phyloP scores from a whole-genome alignment of 345 rosid genomes.

The Linum usitatissimum region DNA sequence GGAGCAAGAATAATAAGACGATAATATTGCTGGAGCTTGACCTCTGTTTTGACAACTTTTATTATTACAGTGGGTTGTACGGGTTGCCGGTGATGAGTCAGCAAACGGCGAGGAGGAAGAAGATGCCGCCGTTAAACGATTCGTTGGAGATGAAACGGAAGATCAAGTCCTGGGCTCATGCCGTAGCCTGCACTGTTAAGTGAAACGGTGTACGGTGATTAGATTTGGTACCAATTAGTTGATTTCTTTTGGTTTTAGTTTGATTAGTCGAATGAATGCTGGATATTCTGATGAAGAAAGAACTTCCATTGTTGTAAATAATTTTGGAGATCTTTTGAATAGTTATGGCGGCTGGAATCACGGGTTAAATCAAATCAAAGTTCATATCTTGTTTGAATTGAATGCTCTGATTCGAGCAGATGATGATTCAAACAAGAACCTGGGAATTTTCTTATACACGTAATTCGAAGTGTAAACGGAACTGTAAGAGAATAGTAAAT shows the following conservation, averaged over 20 bases:
- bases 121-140: conserved; percentile 44
- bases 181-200: conserved; percentile 42
- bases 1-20: conserved; percentile 11
- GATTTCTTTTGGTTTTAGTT: background rate
- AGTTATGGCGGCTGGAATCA: no score
- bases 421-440: no score
- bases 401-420: no score
- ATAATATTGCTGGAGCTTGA: conserved; percentile 26
- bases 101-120: conserved; percentile 7
- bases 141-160: conserved; percentile 52
- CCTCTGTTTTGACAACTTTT: conserved; percentile 11
- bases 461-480: no score
- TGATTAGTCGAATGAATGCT: no score
- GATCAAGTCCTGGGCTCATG: conserved; percentile 51
- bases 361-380: no score
- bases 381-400: no score
- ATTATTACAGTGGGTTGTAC: background rate
- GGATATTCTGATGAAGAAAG: no score
- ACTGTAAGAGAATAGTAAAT: no score
- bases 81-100: background rate
- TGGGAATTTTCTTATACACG: no score
- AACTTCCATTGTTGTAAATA: no score
- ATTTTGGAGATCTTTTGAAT: no score
- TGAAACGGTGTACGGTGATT: conserved; percentile 3
- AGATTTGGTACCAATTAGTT: background rate